These are phyloP conservation scores for Xylaria sp. DNA, from an alignment of 2,329 filamentous ascomycete genomes.

Conservation along the genomic window DNA sequence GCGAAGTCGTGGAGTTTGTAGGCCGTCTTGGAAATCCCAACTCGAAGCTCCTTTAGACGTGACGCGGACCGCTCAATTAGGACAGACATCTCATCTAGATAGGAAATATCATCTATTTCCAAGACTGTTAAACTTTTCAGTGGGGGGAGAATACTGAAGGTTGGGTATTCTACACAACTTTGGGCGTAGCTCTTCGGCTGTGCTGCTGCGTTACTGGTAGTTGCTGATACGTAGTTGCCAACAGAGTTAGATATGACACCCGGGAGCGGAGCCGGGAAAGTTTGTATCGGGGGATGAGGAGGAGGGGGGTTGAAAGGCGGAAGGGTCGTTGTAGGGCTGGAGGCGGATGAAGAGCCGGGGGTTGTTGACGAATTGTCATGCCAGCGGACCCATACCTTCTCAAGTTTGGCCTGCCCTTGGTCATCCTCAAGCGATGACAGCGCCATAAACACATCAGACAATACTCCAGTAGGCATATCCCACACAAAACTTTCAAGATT, in stretches of 20 bases:
- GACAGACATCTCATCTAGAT: constrained; percentile 81
- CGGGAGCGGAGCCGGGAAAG: constrained; percentile 30
- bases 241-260: constrained; percentile 24
- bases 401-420: constrained; percentile 67
- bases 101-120: constrained; percentile 82
- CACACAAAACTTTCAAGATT: constrained; percentile 83
- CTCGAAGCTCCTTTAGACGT: constrained; percentile 70
- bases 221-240: constrained; percentile 36
- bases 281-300: constrained; percentile 30
- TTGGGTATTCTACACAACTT: constrained; percentile 74
- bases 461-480: constrained; percentile 87
- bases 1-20: constrained; percentile 55
- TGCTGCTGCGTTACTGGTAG: constrained; percentile 39
- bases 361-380: constrained; percentile 70
- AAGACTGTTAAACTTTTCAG: constrained; percentile 77
- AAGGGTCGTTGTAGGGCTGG: constrained; percentile 31
- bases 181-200: constrained; percentile 56
- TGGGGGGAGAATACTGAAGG: constrained; percentile 77
- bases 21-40: constrained; percentile 68
- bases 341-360: constrained; percentile 44
- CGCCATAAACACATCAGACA: constrained; percentile 81
- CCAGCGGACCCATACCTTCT: constrained; percentile 81
- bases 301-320: constrained; percentile 35
- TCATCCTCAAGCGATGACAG: constrained; percentile 72
- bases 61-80: constrained; percentile 73